Evolutionary conservation across 495 filamentous ascomycete genomes (phyloP).

Genomic region (Aspergillus indologenus): DNA sequence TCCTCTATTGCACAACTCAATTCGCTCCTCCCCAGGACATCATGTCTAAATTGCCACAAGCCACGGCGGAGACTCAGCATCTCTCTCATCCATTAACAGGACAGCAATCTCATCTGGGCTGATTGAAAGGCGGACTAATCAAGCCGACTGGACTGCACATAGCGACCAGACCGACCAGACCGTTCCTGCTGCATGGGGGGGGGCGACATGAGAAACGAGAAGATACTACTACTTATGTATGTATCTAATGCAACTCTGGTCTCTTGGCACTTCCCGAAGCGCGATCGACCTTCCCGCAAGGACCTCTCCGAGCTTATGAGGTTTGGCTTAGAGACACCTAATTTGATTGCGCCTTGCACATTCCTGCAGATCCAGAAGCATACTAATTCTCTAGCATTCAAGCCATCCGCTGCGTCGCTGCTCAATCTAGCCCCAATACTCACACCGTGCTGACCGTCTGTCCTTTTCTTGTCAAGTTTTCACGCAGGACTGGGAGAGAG

Average conservation of each 20-base stretch:
- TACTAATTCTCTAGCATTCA: background rate
- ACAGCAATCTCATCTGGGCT: background rate
- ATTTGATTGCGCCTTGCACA: background rate
- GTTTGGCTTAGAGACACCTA: background rate
- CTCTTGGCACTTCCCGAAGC: background rate
- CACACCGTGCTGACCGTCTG: background rate
- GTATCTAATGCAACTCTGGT: background rate
- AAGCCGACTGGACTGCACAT: background rate
- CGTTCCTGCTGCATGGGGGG: background rate
- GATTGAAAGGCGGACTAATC: background rate
- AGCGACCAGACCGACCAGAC: background rate
- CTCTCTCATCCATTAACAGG: background rate
- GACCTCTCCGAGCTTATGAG: background rate
- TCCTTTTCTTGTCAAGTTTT: background rate
- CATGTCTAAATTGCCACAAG: constrained; percentile 6
- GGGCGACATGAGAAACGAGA: background rate
- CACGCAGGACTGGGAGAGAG: background rate
- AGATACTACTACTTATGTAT: no score
- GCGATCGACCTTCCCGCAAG: background rate
- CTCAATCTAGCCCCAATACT: background rate
- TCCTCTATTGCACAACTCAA: constrained; percentile 5
- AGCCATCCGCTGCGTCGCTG: constrained; percentile 3
- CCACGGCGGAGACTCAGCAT: constrained; percentile 1
- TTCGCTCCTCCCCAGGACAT: background rate
- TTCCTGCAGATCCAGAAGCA: constrained; percentile 1